Conservation (phyloP, 2,329 filamentous ascomycete species). For the Exophiala oligosperma region DNA sequence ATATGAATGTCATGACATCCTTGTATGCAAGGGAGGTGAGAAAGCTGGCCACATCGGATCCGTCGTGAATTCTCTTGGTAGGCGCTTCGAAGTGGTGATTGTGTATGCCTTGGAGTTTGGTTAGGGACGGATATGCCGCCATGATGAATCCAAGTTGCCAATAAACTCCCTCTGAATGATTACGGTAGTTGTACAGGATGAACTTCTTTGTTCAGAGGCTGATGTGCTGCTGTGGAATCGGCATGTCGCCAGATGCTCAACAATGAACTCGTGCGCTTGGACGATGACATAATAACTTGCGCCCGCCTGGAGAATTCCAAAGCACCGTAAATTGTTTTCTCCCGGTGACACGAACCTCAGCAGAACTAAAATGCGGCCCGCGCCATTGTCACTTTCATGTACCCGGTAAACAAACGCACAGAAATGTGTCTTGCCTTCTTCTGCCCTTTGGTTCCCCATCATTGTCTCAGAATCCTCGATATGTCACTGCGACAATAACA, state of each 20-base stretch:
- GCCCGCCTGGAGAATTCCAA: too few species aligned
- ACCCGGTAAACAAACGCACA: not conserved
- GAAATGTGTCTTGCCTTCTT: too few species aligned
- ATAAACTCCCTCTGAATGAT: not conserved
- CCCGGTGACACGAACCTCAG: too few species aligned
- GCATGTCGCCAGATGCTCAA: not conserved
- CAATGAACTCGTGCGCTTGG: too few species aligned
- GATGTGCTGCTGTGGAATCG: not conserved
- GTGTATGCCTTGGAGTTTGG: constrained; percentile 10
- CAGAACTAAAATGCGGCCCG: too few species aligned
- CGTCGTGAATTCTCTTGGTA: constrained; percentile 79
- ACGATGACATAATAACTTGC: too few species aligned
- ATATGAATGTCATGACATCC: constrained; percentile 81
- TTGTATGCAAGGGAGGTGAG: constrained; percentile 78
- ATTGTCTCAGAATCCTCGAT: not conserved
- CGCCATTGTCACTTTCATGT: not conserved
- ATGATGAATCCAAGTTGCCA: not conserved
- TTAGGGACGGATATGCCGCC: constrained; percentile 6
- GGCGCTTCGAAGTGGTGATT: constrained; percentile 66
- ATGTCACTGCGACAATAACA: not conserved
- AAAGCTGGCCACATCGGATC: constrained; percentile 77
- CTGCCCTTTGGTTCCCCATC: not conserved
- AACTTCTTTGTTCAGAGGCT: not conserved
- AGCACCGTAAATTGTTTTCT: too few species aligned
- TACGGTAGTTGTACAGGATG: too few species aligned